Evolutionary conservation across 2,329 filamentous ascomycete genomes (phyloP).

Genomic region (Diaporthe citri): DNA sequence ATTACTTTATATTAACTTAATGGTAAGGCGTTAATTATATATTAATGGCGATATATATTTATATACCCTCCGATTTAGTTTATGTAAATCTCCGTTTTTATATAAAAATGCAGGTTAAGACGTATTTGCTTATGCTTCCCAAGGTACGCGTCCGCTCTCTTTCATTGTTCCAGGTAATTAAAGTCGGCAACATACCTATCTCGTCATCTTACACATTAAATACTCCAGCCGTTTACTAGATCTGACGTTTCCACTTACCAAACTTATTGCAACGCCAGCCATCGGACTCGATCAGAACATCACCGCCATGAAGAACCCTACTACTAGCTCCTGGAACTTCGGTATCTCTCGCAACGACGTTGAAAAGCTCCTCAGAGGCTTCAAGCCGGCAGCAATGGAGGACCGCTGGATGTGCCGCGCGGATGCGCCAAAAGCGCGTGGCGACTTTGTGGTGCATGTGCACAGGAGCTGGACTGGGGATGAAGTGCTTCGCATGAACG

Average conservation of each 20-base stretch:
- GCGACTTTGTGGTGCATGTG: constrained; percentile 10
- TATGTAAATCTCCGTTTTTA: too few species aligned
- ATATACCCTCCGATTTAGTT: too few species aligned
- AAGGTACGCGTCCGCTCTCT: neutral
- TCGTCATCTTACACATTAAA: neutral
- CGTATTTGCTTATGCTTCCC: neutral
- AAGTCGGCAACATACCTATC: neutral
- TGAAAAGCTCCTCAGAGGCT: neutral
- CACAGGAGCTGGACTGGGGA: constrained; percentile 26
- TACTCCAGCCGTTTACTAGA: neutral
- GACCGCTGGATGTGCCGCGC: constrained; percentile 22
- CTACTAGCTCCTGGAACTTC: neutral
- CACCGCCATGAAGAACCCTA: constrained; percentile 2
- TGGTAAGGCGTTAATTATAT: too few species aligned
- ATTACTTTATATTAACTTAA: too few species aligned
- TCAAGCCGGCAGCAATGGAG: constrained; percentile 15
- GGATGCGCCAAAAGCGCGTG: constrained; percentile 6
- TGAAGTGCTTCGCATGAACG: constrained; percentile 11
- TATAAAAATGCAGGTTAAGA: neutral
- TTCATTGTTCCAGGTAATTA: neutral
- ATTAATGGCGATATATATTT: too few species aligned
- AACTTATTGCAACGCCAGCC: neutral
- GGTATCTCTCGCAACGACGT: neutral
- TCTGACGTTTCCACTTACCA: neutral
- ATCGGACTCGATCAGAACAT: neutral